phyloP scores from a whole-genome alignment of 169 alveolate genomes.

The Plasmodium cynomolgi region DNA sequence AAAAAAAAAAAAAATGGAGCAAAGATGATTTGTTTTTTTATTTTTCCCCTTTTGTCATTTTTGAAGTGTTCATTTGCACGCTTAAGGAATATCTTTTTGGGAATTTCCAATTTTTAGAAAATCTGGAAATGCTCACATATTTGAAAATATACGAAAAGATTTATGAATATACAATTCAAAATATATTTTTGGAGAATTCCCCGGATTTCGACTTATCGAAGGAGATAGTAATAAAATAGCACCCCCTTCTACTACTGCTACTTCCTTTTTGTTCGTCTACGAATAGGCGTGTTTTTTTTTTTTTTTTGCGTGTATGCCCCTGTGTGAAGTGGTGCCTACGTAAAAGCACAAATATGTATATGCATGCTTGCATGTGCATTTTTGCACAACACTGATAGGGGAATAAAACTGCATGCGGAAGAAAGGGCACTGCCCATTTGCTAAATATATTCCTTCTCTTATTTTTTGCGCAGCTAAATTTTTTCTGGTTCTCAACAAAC shows the following conservation, averaged over 20 bases:
- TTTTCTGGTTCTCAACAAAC: conserved; percentile 48
- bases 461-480: conserved; percentile 26
- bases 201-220: conserved; percentile 34
- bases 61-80: background rate
- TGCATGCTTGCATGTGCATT: background rate
- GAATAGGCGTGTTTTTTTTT: background rate
- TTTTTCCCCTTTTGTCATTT: background rate
- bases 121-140: background rate
- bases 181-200: conserved; percentile 16
- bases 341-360: background rate
- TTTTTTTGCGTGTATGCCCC: background rate
- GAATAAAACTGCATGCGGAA: background rate
- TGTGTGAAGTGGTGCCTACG: background rate
- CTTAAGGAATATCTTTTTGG: background rate
- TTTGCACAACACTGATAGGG: background rate
- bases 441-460: background rate
- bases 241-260: background rate
- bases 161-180: conserved; percentile 26
- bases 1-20: background rate
- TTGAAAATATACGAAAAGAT: conserved; percentile 38
- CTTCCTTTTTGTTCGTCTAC: background rate
- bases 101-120: conserved; percentile 6
- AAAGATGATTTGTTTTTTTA: background rate
- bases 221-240: conserved; percentile 39
- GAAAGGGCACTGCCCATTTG: background rate